Conservation (phyloP, 352 stramenopile species). For the Phytopythium vexans region DNA sequence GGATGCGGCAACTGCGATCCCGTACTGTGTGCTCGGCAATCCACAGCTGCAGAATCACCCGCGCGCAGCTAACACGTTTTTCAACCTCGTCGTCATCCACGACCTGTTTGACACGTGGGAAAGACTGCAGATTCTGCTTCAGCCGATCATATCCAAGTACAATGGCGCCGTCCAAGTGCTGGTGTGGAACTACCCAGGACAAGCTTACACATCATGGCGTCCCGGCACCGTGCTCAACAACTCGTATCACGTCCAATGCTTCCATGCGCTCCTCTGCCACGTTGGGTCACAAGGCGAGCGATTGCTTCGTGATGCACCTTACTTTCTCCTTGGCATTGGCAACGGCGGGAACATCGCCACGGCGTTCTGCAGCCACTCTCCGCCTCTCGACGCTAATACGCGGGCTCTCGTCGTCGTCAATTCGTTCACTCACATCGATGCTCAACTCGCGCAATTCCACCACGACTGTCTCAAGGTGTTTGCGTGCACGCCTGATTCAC, state of each 20-base stretch:
- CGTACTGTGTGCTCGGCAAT: conserved; percentile 87
- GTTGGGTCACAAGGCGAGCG: conserved; percentile 13
- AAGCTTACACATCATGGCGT: conserved; percentile 93
- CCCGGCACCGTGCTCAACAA: conserved; percentile 91
- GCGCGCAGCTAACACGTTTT: conserved; percentile 47
- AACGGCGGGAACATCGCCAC: conserved; percentile 90
- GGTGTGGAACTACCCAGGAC: conserved; percentile 96
- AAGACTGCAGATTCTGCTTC: conserved; percentile 92
- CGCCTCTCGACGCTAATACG: conserved; percentile 49
- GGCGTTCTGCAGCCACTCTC: conserved; percentile 63
- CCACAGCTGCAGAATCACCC: conserved; percentile 8
- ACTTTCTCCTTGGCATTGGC: conserved; percentile 91
- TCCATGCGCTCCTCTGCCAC: conserved; percentile 76
- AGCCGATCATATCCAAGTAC: conserved; percentile 87
- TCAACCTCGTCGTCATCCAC: conserved; percentile 94
- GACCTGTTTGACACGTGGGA: conserved; percentile 96
- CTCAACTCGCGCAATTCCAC: conserved; percentile 89
- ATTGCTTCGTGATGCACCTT: conserved; percentile 78
- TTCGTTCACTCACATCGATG: conserved; percentile 87
- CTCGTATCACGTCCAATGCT: conserved; percentile 83
- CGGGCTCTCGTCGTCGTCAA: conserved; percentile 89
- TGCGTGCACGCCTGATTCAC: conserved; percentile 80
- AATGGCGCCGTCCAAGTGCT: conserved; percentile 82
- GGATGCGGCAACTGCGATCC: conserved; percentile 91
- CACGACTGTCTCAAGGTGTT: conserved; percentile 96